These are phyloP conservation scores for Ceratocystis cacaofunesta DNA, from an alignment of 2,329 filamentous ascomycete genomes.

Conservation along the genomic window DNA sequence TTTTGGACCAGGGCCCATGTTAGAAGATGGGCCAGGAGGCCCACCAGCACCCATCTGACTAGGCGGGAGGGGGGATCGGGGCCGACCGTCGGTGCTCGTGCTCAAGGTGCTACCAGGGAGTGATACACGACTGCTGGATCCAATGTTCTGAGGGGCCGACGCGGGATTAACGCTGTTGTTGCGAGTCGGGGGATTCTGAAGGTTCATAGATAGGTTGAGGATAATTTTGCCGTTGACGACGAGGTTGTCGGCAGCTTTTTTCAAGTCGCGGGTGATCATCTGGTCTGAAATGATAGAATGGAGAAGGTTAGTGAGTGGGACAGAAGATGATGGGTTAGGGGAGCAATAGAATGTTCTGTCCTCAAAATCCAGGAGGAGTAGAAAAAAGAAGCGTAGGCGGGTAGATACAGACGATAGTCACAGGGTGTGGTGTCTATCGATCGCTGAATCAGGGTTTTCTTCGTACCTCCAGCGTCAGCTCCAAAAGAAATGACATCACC, in stretches of 20 bases:
- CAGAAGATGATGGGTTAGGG: too few relatives aligned
- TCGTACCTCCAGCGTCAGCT: conserved; percentile 72
- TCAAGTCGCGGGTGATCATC: conserved; percentile 94
- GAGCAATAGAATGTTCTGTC: too few relatives aligned
- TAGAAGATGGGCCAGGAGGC: conserved; percentile 25
- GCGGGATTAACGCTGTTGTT: conserved; percentile 18
- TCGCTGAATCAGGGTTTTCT: background rate
- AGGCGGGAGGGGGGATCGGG: conserved; percentile 28
- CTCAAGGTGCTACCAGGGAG: conserved; percentile 28
- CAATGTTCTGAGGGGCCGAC: conserved; percentile 16
- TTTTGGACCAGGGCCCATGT: conserved; percentile 28
- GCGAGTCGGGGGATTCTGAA: conserved; percentile 51
- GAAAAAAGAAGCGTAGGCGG: too few relatives aligned
- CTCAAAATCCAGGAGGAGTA: too few relatives aligned
- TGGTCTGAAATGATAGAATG: conserved; percentile 47
- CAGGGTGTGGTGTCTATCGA: too few relatives aligned
- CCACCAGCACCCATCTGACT: conserved; percentile 26
- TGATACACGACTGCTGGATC: conserved; percentile 29
- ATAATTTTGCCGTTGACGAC: conserved; percentile 97
- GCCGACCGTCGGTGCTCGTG: conserved; percentile 23
- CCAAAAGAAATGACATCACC: conserved; percentile 88
- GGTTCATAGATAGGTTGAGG: conserved; percentile 86
- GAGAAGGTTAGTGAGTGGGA: conserved; percentile 6
- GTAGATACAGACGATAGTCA: too few relatives aligned
- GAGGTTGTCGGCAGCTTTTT: conserved; percentile 95